Evolutionary conservation across 2,329 filamentous ascomycete species (phyloP), one percentile per base, ranked within the genome.

Genomic region (Madurella mycetomatis): DNA sequence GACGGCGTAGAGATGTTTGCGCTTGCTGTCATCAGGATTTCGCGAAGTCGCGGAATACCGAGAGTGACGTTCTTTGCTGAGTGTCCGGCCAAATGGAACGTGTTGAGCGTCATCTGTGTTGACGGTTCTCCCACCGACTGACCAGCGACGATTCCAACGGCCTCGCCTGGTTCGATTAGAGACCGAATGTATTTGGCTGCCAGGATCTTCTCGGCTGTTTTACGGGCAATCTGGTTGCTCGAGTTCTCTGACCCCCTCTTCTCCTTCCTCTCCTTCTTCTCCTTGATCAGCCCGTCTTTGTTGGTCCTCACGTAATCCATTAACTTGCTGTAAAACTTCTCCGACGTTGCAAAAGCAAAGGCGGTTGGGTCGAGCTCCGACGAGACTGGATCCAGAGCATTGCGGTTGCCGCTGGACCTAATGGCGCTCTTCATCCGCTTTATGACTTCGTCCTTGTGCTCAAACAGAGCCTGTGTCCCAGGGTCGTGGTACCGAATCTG

Each of bases 101-200:
- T 99, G 74, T 99, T 99, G 52, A 99, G 77, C 8, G 95, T 99
- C 95, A 99, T 99, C 71, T 99, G 94, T 11, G 94, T 99, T 2
- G 92, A 96, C 9, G 95, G 94, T 69, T 99, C 95, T 68, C 94
- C 94, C 41, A 99, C 86, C 32, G 92, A 97, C 72, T 99, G 94
- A 9, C 92, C 92, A 48, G 95, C 95, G 55, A 99, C 90, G 59
- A 99, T 95, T 62, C 94, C 94, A 25, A 99, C 92, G 25, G 94
- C 92, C 74, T 99, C 95, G 44, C 94, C 94, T 30, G 94, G 90
- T 65, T 99, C 92, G 19, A 96, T 88, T 9, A 96, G 80, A 1
- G 92, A 96, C 63, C 87, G 87, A 62, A 97, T 79, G 67, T 97
- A 99, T 70, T 97, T 96, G 68, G 95, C 85, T 58, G 92, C 87